Evolutionary conservation across 768 basidiomycete genomes (phyloP).

Genomic region (Lentinula lateritia): DNA sequence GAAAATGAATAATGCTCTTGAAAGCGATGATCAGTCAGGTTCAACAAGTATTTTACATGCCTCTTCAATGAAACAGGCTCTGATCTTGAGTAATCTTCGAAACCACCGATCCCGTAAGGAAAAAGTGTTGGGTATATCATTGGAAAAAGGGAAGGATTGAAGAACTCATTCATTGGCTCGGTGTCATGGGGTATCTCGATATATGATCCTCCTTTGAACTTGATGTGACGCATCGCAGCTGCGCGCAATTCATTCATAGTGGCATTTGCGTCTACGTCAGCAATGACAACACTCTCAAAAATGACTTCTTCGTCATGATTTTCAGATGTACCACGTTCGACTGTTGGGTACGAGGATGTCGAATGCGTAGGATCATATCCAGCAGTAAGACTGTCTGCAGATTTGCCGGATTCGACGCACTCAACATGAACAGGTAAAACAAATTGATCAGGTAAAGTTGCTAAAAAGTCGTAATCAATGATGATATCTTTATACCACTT

Average conservation of each 20-base stretch:
- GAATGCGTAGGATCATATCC: constrained; percentile 11
- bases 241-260: constrained; percentile 21
- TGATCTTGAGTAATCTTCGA: constrained; percentile 24
- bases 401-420: constrained; percentile 13
- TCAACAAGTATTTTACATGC: constrained; percentile 28
- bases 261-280: constrained; percentile 23
- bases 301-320: neutral
- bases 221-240: constrained; percentile 18
- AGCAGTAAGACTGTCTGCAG: constrained; percentile 9
- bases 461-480: constrained; percentile 18
- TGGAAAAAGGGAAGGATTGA: constrained; percentile 30
- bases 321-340: too few relatives aligned
- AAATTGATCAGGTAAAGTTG: constrained; percentile 11
- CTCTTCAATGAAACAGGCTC: constrained; percentile 20
- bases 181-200: constrained; percentile 25
- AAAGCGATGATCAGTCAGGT: constrained; percentile 25
- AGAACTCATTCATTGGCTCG: constrained; percentile 27
- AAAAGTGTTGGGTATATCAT: constrained; percentile 36
- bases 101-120: constrained; percentile 38
- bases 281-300: constrained; percentile 22
- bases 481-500: constrained; percentile 23
- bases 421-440: constrained; percentile 24
- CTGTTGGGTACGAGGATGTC: too few relatives aligned
- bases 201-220: constrained; percentile 15
- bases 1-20: constrained; percentile 35